These are phyloP conservation scores for Acacia pycnantha DNA, from an alignment of 331 rosid species.

Conservation along the genomic window DNA sequence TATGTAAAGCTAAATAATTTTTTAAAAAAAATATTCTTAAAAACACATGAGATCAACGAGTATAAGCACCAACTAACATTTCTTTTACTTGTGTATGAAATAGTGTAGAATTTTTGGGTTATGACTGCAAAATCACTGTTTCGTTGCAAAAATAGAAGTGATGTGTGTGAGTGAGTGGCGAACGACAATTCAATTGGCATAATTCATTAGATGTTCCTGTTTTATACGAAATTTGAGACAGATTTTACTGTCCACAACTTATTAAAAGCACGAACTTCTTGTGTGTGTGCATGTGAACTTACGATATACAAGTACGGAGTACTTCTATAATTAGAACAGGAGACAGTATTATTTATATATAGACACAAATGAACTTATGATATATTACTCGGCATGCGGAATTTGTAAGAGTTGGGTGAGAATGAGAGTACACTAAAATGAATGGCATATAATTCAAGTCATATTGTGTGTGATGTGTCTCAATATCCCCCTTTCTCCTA, in stretches of 20 bases:
- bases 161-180: background rate
- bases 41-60: too few relatives aligned
- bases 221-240: background rate
- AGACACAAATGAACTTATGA: too few relatives aligned
- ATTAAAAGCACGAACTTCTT: background rate
- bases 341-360: too few relatives aligned
- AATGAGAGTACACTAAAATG: background rate
- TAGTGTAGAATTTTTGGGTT: background rate
- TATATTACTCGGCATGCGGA: background rate
- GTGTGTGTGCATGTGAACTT: too few relatives aligned
- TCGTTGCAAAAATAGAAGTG: background rate
- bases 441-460: background rate
- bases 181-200: background rate
- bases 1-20: too few relatives aligned
- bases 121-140: background rate
- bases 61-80: too few relatives aligned
- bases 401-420: background rate
- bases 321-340: too few relatives aligned
- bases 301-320: too few relatives aligned
- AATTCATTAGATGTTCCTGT: too few relatives aligned
- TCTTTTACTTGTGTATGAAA: background rate
- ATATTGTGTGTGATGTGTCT: background rate
- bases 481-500: background rate
- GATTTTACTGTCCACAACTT: background rate
- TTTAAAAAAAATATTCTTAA: too few relatives aligned